phyloP scores from a whole-genome alignment of 352 stramenopile species.

The Elongisporangium undulatum region DNA sequence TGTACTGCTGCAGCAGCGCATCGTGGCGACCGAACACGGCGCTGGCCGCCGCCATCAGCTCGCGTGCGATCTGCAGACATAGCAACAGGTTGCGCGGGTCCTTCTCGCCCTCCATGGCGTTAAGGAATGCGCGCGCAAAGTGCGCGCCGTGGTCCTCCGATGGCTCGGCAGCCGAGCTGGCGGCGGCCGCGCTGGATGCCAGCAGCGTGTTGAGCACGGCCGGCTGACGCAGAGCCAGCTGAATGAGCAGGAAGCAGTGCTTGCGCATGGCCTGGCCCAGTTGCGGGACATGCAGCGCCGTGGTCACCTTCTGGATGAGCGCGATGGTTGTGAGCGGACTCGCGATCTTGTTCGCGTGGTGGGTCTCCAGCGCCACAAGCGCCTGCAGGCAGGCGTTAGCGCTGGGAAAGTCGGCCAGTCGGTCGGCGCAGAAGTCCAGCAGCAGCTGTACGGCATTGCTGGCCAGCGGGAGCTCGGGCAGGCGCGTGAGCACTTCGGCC shows the following conservation, averaged over 20 bases:
- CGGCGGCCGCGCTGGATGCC: constrained; percentile 12
- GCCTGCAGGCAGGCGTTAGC: constrained; percentile 72
- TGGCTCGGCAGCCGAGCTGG: constrained; percentile 15
- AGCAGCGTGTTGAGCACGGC: constrained; percentile 49
- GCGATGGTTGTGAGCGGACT: constrained; percentile 40
- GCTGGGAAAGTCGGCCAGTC: constrained; percentile 81
- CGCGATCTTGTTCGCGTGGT: constrained; percentile 60
- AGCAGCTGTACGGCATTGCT: constrained; percentile 69
- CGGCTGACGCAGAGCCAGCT: constrained; percentile 59
- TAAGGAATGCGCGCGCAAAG: constrained; percentile 76
- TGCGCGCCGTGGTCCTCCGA: constrained; percentile 34
- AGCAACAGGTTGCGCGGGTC: constrained; percentile 84
- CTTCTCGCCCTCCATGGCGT: constrained; percentile 88
- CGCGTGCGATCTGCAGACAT: constrained; percentile 66
- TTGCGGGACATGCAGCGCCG: constrained; percentile 69
- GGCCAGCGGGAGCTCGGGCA: constrained; percentile 80
- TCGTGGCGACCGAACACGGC: constrained; percentile 61
- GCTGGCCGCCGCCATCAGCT: constrained; percentile 53
- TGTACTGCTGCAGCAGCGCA: constrained; percentile 78
- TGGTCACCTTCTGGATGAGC: constrained; percentile 62
- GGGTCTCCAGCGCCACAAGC: constrained; percentile 62
- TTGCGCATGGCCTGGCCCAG: constrained; percentile 85
- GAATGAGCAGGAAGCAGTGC: constrained; percentile 79
- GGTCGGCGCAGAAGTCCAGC: constrained; percentile 81
- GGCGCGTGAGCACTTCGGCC: constrained; percentile 83